Percentiles rank a stretch among this genome's conserved stretches.
Conservation (phyloP, 2,329 filamentous ascomycete species). For the Aspergillus sp. region DNA sequence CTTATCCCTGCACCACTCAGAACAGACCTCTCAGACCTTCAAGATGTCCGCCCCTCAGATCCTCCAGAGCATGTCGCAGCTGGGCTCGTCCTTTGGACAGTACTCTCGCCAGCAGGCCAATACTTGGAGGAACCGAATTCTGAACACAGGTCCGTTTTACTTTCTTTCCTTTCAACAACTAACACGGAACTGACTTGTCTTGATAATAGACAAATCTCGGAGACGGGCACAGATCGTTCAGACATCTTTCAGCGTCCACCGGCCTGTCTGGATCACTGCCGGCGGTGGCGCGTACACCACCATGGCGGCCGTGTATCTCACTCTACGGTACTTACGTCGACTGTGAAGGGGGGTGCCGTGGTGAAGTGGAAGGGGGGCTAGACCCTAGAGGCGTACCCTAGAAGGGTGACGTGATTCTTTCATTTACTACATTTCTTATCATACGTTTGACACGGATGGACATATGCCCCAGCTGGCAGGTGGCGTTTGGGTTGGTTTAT, state of each 20-base stretch:
- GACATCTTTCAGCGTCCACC: constrained; percentile 30
- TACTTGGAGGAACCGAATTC: constrained; percentile 16
- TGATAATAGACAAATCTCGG: constrained; percentile 22
- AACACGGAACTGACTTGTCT: background rate
- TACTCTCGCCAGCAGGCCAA: constrained; percentile 17
- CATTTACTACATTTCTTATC: background rate
- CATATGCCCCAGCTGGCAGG: background rate
- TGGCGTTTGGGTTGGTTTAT: background rate
- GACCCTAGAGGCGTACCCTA: background rate
- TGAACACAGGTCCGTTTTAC: constrained; percentile 15
- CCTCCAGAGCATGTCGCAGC: constrained; percentile 18
- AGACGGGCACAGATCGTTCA: constrained; percentile 25
- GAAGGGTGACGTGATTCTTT: background rate
- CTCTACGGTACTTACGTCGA: constrained; percentile 28
- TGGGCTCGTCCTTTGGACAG: constrained; percentile 14
- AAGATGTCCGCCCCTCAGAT: constrained; percentile 21
- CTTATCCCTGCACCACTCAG: background rate
- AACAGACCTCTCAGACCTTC: background rate
- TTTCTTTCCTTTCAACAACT: background rate
- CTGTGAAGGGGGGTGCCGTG: constrained; percentile 11
- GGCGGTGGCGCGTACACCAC: constrained; percentile 31
- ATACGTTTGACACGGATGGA: background rate
- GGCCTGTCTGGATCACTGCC: constrained; percentile 32
- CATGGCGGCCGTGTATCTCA: constrained; percentile 29
- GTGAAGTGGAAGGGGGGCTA: background rate